A percentile compares a stretch with the other conserved stretches of the same genome.
phyloP scores from a whole-genome alignment of 202 grass and related monocot genomes.

The Panicum hallii region DNA sequence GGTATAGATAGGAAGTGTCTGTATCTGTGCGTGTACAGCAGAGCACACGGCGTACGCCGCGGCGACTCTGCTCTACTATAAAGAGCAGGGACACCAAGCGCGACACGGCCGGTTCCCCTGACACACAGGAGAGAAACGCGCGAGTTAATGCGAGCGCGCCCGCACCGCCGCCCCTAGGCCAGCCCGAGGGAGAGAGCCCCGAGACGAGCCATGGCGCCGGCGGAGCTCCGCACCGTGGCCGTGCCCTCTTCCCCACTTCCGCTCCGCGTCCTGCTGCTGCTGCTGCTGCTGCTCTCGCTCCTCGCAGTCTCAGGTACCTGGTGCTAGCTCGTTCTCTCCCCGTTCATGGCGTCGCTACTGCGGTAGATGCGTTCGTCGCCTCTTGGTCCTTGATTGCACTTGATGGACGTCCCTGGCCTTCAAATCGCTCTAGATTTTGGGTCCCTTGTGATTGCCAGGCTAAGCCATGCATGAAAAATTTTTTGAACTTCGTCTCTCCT shows the following conservation, averaged over 20 bases:
- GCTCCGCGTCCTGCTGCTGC: neutral
- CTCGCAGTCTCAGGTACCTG: slow-evolving; percentile 41
- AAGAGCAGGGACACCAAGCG: neutral
- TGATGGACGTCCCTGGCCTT: too few species aligned
- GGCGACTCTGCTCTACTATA: slow-evolving; percentile 31
- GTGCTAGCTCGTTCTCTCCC: neutral
- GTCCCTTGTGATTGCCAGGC: neutral
- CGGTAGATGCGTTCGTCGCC: neutral
- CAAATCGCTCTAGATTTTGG: neutral
- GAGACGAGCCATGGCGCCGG: slow-evolving; percentile 7
- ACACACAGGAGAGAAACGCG: slow-evolving; percentile 7
- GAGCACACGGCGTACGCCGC: neutral
- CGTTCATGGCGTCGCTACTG: neutral
- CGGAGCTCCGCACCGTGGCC: slow-evolving; percentile 27
- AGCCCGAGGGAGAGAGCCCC: neutral
- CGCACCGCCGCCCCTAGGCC: slow-evolving; percentile 6
- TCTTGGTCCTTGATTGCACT: neutral
- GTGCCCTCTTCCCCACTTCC: neutral
- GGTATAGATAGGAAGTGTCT: neutral
- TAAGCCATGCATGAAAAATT: neutral
- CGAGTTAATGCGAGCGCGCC: slow-evolving; percentile 26
- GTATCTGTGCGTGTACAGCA: neutral
- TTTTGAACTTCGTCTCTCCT: neutral
- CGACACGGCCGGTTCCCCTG: neutral
- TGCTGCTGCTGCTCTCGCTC: slow-evolving; percentile 8